Base-by-base conservation (phyloP, 805 yeast genomes). In the Lipomyces yamanashiensis region DNA sequence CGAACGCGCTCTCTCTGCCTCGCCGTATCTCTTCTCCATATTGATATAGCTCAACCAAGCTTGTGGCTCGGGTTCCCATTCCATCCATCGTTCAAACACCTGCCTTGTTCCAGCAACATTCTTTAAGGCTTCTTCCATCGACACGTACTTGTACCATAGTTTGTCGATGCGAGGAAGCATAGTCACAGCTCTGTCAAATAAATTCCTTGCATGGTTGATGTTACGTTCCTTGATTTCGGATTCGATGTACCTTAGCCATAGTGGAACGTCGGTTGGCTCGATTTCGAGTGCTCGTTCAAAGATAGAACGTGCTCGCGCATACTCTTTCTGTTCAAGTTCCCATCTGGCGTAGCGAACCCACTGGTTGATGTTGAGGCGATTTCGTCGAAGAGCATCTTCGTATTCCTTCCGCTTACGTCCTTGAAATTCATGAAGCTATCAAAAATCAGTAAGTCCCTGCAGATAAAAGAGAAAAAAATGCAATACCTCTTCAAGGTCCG, bases 281-380 rank as follows among this genome's bases (percentile, higher is more conserved):
- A 90, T 90, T 58, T 86, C 88, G 39, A 93, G 74, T 0, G 96
- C 96, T 57, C 98, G 80, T 74, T 93, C 99, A 76, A 88, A 89
- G 6, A 95, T 80, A 0, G 97, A 89, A 60, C 98, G 79, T 0
- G 96, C 96, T 23, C 98, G 79, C 19, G 84, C 80, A 64, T 84
- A 80, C 71, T 93, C 96, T 64, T 85, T 87, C 70, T 90, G 93
- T 5, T 88, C 88, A 3, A 87, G 74, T 75, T 93, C 99, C 84
- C 92, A 90, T 63, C 83, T 84, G 0, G 97, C 98, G 74, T 93
- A 95, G 61, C 97, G 80, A 73, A 90, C 81, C 97, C 98, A 95
- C 73, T 92, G 96, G 1, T 90, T 88, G 71, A 84, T 81, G 71
- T 91, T 92, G 41, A 88, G 82, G 63, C 96, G 78, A 73, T 93